Evolutionary conservation across 2,329 filamentous ascomycete species (phyloP), one percentile per base, ranked within the genome.

Genomic region (Neonectria sp.): DNA sequence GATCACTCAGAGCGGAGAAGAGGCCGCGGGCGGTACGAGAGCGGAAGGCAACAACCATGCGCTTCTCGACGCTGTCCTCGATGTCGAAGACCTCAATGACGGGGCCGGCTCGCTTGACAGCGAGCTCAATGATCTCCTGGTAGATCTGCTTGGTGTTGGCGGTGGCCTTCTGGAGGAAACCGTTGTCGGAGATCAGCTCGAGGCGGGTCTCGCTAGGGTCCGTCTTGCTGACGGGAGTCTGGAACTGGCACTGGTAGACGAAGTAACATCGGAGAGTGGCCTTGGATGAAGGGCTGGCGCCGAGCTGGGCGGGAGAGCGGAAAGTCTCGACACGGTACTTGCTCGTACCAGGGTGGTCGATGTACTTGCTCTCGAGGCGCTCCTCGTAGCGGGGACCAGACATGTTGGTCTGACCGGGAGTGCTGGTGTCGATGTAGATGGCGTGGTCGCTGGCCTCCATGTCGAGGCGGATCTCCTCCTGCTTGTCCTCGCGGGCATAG

Each of bases 61-160:
- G 90, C 89, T 98, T 98, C 86, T 99, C 96, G 35, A 92, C 90
- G 21, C 92, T 93, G 73, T 90, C 94, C 78, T 97, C 94, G 63
- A 99, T 95, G 79, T 99, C 95, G 76, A 97, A 99, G 81, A 97
- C 94, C 83, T 99, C 95, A 73, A 99, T 98, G 75, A 99, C 96
- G 3, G 96, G 96, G 6, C 96, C 96, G 37, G 94, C 95, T 69
- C 96, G 88, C 76, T 86, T 86, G 62, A 98, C 94, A 5, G 95
- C 95, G 62, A 93, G 89, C 78, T 93, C 90, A 78, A 99, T 95
- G 77, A 98, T 94, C 76, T 97, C 93, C 81, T 97, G 93, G 85
- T 99, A 99, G 77, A 99, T 93, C 74, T 93, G 91, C 85, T 95
- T 97, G 68, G 96, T 99, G 85, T 99, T 98, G 78, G 90, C 89